Base-by-base conservation (phyloP, 441 rosid genomes). In the Omphalea diandra region DNA sequence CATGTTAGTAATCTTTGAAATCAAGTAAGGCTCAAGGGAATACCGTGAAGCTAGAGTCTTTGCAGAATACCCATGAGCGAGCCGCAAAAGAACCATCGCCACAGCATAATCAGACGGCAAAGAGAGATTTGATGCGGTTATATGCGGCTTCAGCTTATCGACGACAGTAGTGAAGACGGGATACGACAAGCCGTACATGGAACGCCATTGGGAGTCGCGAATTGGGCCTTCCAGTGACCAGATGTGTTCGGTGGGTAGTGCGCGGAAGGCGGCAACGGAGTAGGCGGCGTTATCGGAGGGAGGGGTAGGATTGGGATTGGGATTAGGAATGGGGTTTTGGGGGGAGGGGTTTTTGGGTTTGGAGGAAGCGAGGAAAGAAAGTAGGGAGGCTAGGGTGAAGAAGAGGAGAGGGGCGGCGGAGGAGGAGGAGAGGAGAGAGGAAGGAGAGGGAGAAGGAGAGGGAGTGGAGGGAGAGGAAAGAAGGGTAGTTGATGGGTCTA, bases 1-100 rank as follows among this genome's bases (percentile, higher is more conserved):
- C 98, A 91, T 94, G 75, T 94, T 94, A 7, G 98, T 91, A 73
- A 91, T 94, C 75, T 94, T 94, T 7, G 98, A 94, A 70, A 94
- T 76, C 63, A 91, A 86, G 80, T 88, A 94, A 24, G 97, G 97
- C 66, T 94, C 97, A 17, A 94, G 86, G n/a, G 90, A 81, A 80
- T 90, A 94, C 43, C 88, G 86, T 35, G 91, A 65, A 20, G 97
- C 95, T 35, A 88, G 73, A 67, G 90, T 77, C 54, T 86, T 86
- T 5, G 96, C 89, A 0, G 98, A 90, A 72, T 79, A 83, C 69
- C 97, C 97, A 68, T 86, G 91, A 3, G 90, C 82, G 38, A 90
- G 89, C 43, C 97, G 86, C 54, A 97, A 94, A 49, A 94, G 91
- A n/a, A 91, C 97, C 93, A 91, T 86, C 7, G 97, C 94, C 24